Conservation (phyloP, 2,329 filamentous ascomycete genomes). For the Xylariaceae sp. region DNA sequence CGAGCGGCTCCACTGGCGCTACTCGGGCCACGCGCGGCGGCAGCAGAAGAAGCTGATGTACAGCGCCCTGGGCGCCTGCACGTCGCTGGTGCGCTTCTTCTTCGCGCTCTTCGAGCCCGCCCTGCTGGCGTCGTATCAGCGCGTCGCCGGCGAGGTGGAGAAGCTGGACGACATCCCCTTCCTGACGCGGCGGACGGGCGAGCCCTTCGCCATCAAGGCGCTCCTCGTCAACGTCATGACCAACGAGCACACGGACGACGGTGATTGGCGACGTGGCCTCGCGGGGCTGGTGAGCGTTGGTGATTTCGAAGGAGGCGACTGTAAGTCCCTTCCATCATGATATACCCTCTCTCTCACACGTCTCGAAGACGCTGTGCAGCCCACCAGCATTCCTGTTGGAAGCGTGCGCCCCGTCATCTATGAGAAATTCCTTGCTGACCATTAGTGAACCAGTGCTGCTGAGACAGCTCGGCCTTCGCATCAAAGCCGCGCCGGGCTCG, state of each 20-base stretch:
- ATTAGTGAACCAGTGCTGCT: too few species aligned
- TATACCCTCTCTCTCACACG: too few species aligned
- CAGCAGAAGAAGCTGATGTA: neutral
- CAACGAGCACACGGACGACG: conserved; percentile 1
- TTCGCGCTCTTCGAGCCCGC: conserved; percentile 2
- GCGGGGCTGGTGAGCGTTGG: conserved; percentile 1
- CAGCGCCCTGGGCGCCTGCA: conserved; percentile 1
- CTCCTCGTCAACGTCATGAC: conserved; percentile 5
- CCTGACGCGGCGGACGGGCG: conserved; percentile 1
- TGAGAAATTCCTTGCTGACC: too few species aligned
- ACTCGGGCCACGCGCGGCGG: neutral
- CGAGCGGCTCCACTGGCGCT: neutral
- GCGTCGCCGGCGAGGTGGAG: neutral
- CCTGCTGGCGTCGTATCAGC: neutral
- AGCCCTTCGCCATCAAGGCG: conserved; percentile 2
- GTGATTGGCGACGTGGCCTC: conserved; percentile 3
- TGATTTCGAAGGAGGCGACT: conserved; percentile 1
- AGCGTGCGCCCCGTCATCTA: too few species aligned
- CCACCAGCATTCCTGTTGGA: too few species aligned
- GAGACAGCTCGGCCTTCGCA: conserved; percentile 1
- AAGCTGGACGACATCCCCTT: conserved; percentile 1
- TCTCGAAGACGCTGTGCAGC: too few species aligned
- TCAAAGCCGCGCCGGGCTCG: conserved; percentile 1
- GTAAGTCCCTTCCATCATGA: too few species aligned
- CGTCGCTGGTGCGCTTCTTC: conserved; percentile 4